Evolutionary conservation across 2,329 filamentous ascomycete genomes (phyloP), one percentile per base, ranked within the genome.

Genomic region (Botryosphaeria dothidea): DNA sequence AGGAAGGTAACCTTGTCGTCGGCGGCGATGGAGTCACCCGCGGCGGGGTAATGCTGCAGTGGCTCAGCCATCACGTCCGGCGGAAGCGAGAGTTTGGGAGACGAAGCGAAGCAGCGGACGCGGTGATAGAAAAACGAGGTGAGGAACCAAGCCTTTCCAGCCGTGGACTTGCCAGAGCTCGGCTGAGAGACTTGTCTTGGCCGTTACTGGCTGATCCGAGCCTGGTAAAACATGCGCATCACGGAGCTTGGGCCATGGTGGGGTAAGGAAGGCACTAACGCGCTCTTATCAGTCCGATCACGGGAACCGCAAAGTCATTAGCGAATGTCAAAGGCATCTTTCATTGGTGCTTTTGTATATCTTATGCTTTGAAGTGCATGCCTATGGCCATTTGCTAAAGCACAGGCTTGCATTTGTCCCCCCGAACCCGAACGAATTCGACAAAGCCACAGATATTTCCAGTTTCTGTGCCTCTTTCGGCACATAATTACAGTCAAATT

Each of bases 381-480:
- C n/a, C 63, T 65, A 65, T 38, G 54, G 27, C 60, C 74, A 78
- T 68, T 81, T 84, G 7, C 84, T 84, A 71, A 98, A 94, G 61
- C 93, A 93, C 41, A 99, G 81, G 62, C 88, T 93, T 46, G 94
- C 93, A 80, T 99, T 99, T 1, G 94, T 98, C 17, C 95, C 95
- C 11, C 95, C 95, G 80, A 99, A 99, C 0, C 95, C 95, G 79
- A 99, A 99, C 75, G 94, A 98, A 73, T 99, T 99, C 3, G 92
- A 95, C 65, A 99, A 72, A 4, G 91, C 92, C 23, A 94, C 89
- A 2, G 82, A 75, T 43, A 57, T 64, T 25, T 48, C 31, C 69
- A 87, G 88, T 61, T 90, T 77, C 77, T 97, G 93, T 0, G 92
- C 84, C 51, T 82, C 74, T 3, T 88, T 82, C 0, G 93, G 87